Base-by-base conservation (phyloP, 106 monocot species). In the Allium fistulosum region DNA sequence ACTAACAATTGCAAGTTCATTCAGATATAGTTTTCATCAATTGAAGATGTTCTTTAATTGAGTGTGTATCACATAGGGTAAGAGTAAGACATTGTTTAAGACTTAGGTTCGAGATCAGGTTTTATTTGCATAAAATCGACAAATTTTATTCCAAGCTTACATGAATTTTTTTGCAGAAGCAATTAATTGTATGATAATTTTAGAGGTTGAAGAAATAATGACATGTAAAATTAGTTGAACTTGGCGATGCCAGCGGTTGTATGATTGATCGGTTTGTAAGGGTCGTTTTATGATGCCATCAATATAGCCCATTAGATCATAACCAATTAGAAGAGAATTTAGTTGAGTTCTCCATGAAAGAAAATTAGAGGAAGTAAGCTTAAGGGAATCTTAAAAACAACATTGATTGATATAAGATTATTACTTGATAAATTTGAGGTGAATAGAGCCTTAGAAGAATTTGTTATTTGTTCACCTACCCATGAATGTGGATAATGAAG, bases 271-370 rank as follows among this genome's bases (percentile, higher is more conserved):
- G 22, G 63, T 53, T n/a, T 17, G 15, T 28, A 10, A 14, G 16
- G 62, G 62, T 45, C 27, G 53, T 10, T 26, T 60, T 52, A 51
- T 63, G 52, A 63, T 13, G 6, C 53, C 22, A 37, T 63, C 62
- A 28, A 73, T 45, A 73, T 67, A 73, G 12, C 72, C 63, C 15
- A 73, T n/a, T 9, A 73, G 51, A 53, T 73, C 62, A 53, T 63
- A 63, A 10, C 52, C 63, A 10, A 63, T 58, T 14, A 70, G 46
- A 46, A 58, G 58, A 15, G 70, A 15, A 13, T 73, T 47, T 16
- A 73, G 49, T 45, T 73, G 62, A 52, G 61, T 13, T 14, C 50
- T 17, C 63, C 62, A 73, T 7, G 72, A 63, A n/a, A 37, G 26
- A 37, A 61, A 73, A 51, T 73, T 73, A 3, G 72, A 12, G 48